Evolutionary conservation across 139 green algal genomes (phyloP).

Genomic region (Desmodesmus armatus): DNA sequence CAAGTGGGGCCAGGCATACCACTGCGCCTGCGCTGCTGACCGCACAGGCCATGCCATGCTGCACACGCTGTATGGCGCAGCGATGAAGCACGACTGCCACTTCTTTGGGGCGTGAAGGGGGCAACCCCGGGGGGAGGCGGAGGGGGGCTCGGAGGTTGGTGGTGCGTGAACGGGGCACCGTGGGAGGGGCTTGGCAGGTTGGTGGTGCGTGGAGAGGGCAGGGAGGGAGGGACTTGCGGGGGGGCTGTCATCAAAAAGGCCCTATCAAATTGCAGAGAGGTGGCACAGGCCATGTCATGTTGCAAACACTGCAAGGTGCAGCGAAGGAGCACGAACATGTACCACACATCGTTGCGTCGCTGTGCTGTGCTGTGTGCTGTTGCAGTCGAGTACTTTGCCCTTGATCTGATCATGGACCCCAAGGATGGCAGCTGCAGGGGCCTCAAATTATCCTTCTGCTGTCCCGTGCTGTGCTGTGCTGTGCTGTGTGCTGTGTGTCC

Average conservation of each 20-base stretch:
- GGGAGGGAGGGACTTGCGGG: too few relatives aligned
- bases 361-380: not conserved
- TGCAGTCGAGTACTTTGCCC: constrained; percentile 96
- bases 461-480: not conserved
- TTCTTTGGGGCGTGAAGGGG: constrained; percentile 96
- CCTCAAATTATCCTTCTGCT: not conserved
- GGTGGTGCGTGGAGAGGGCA: too few relatives aligned
- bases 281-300: not conserved
- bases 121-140: too few relatives aligned
- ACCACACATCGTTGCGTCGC: too few relatives aligned
- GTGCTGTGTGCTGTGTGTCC: not conserved
- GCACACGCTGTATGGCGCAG: constrained; percentile 96
- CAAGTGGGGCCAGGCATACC: too few relatives aligned
- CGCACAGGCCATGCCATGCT: constrained; percentile 98
- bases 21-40: constrained; percentile 93
- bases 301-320: not conserved
- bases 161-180: too few relatives aligned
- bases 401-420: constrained; percentile 98
- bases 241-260: too few relatives aligned
- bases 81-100: constrained; percentile 96
- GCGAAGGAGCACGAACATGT: not conserved
- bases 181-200: too few relatives aligned
- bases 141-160: too few relatives aligned
- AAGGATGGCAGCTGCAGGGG: not conserved
- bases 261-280: not conserved